Evolutionary conservation across 2,329 filamentous ascomycete species (phyloP), one percentile per base, ranked within the genome.

Genomic region (Talaromyces piceae): DNA sequence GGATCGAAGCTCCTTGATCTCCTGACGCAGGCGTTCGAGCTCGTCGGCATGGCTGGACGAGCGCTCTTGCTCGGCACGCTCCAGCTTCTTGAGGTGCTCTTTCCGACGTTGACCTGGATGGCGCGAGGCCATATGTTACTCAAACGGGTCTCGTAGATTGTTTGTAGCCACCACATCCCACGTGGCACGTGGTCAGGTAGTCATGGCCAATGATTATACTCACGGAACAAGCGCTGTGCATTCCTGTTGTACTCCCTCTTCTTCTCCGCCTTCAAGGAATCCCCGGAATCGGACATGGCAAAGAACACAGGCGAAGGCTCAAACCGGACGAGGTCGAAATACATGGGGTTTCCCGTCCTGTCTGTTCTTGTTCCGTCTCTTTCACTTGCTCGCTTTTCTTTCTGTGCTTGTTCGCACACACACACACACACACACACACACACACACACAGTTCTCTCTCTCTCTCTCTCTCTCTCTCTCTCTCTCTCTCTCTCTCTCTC

Each of bases 141-240:
- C 7, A 37, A 11, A 37, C 5, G n/a, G n/a, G n/a, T n/a, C n/a
- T n/a, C n/a, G n/a, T n/a, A n/a, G n/a, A n/a, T n/a, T n/a, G n/a
- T n/a, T n/a, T n/a, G n/a, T n/a, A n/a, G n/a, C n/a, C n/a, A 28
- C 2, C 26, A 28, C 5, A 37, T 37, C 16, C 31, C 31, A 37
- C 5, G 12, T 37, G 5, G 28, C 28, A 13, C 5, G 9, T 6
- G 2, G 3, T 13, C 5, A 43, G 18, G 4, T 16, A 16, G 11
- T 22, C 1, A 13, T 25, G 13, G 18, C n/a, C 25, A 12, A 8
- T 3, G 20, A 43, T 43, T 22, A 9, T 22, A 26, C 33, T 53
- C 69, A 73, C 70, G 68, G 56, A 73, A 73, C 56, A 73, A 68
- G 57, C 71, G 59, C 51, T 73, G 71, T 44, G 71, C 71, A 56